phyloP scores from a whole-genome alignment of 331 rosid species.

The Malus hybrid region DNA sequence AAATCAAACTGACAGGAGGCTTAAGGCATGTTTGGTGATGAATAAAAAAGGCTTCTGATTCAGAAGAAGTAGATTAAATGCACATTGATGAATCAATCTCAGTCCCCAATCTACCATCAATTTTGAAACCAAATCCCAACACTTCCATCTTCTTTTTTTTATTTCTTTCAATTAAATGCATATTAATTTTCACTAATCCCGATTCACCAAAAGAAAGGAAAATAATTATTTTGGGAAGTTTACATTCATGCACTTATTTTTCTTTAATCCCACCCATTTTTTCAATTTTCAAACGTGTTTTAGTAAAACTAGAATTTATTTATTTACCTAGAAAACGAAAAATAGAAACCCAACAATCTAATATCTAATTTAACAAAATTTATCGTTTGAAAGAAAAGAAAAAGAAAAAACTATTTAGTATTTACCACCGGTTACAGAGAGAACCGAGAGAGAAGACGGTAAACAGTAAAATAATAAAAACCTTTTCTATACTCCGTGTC shows the following conservation, averaged over 20 bases:
- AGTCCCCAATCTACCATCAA: background rate
- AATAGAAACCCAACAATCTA: background rate
- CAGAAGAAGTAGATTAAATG: too few species aligned
- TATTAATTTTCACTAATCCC: background rate
- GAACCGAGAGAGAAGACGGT: background rate
- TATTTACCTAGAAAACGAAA: background rate
- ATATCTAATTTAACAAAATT: too few species aligned
- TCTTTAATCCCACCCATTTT: background rate
- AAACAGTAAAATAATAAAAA: background rate
- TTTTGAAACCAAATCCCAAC: background rate
- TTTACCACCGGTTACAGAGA: background rate
- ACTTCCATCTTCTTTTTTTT: background rate
- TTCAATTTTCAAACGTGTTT: background rate
- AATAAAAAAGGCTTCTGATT: too few species aligned
- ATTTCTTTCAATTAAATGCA: too few species aligned
- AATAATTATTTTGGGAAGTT: background rate
- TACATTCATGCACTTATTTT: background rate
- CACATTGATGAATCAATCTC: conserved; percentile 3
- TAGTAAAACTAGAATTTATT: background rate
- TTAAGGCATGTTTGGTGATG: too few species aligned
- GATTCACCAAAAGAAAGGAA: background rate
- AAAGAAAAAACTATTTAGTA: too few species aligned
- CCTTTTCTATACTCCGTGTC: background rate
- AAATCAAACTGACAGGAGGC: too few species aligned
- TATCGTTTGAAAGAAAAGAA: too few species aligned